Evolutionary conservation across 2,329 filamentous ascomycete species (phyloP), one percentile per base, ranked within the genome.

Genomic region (Cercospora brassicicola): DNA sequence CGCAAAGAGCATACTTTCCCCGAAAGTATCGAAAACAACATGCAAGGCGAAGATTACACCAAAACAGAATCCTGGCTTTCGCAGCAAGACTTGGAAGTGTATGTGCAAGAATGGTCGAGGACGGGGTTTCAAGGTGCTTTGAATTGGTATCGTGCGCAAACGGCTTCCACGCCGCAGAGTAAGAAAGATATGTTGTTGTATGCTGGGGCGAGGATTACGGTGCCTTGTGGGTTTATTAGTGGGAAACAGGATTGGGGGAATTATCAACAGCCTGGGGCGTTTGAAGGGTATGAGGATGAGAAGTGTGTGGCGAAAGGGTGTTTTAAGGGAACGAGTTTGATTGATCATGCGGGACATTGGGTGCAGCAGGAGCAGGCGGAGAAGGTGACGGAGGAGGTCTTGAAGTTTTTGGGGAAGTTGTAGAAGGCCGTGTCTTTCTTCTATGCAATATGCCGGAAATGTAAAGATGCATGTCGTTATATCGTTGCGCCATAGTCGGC

Each of bases 291-390:
- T 77, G 80, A 80, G 5, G 78, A 81, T 64, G 72, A 70, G 23
- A 62, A 65, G 7, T 81, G 81, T 59, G 75, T 77, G 31, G 65
- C 62, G 66, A 33, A 66, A 3, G 75, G 76, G 0, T 89, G 87
- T 70, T 90, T 87, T 74, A 81, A 81, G 60, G 85, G 86, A 0
- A 77, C 81, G 36, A 83, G 75, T 60, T 78, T 88, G 18, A 79
- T 91, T 11, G 83, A 88, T 15, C 83, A 84, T 0, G 88, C 88
- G 4, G 89, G 89, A 0, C 90, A 91, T 79, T 91, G 89, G 89
- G 85, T 89, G 39, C 88, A 90, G 74, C 88, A 91, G 77, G 89
- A 91, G 76, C 82, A 87, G 75, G 85, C 88, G 0, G 83, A 86
- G 71, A 82, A 79, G 64, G 86, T 89, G 28, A 42, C 42, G 4